Conservation (phyloP, 208 protist genomes). For the Leptomonas pyrrhocoris region DNA sequence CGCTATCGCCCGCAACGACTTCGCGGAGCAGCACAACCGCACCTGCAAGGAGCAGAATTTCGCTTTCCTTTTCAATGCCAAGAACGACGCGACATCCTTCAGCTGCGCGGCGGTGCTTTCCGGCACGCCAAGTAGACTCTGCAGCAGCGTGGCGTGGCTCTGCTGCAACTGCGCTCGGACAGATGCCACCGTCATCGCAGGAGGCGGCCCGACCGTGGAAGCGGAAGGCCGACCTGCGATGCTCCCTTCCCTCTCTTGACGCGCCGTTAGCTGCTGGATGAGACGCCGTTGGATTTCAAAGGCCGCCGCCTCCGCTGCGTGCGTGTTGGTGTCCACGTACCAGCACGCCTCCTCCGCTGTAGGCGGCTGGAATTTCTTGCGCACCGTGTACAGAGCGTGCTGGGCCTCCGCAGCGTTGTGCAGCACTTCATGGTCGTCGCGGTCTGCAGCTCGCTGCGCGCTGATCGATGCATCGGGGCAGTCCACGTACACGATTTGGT, state of each 20-base stretch:
- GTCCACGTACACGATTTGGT: conserved; percentile 49
- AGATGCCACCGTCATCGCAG: conserved; percentile 4
- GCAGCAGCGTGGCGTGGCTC: conserved; percentile 15
- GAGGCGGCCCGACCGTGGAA: neutral
- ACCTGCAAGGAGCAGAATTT: neutral
- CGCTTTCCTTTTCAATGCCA: neutral
- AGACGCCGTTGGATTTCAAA: conserved; percentile 9
- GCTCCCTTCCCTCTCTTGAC: neutral
- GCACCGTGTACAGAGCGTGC: conserved; percentile 68
- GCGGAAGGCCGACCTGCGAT: no score
- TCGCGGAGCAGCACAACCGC: conserved; percentile 20
- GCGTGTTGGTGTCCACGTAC: conserved; percentile 27
- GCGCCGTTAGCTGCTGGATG: neutral
- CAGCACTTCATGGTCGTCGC: conserved; percentile 54
- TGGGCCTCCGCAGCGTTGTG: conserved; percentile 54
- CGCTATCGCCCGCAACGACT: conserved; percentile 4
- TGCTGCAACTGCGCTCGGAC: conserved; percentile 5
- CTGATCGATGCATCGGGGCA: conserved; percentile 48
- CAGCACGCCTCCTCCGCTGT: conserved; percentile 33
- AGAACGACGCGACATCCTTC: neutral
- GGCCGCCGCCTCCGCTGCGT: conserved; percentile 10
- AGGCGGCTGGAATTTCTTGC: conserved; percentile 58
- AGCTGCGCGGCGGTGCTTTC: neutral
- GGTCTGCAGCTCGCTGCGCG: conserved; percentile 36
- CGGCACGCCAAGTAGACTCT: conserved; percentile 21